Conservation (phyloP, 2,329 filamentous ascomycete species). For the Trichoderma sp. region DNA sequence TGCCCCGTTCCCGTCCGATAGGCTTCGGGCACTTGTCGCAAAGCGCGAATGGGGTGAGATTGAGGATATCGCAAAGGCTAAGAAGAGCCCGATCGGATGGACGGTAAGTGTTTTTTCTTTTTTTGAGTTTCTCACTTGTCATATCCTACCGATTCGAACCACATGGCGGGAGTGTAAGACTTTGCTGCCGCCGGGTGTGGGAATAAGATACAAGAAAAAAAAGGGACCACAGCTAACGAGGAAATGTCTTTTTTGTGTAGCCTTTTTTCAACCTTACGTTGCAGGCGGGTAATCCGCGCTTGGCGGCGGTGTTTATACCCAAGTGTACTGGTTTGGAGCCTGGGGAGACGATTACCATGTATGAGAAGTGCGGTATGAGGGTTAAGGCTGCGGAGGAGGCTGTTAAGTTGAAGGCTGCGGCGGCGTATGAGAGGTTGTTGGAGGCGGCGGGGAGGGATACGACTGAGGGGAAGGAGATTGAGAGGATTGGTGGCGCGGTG, state of each 20-base stretch:
- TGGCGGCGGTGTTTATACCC: constrained; percentile 79
- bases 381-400: constrained; percentile 91
- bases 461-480: constrained; percentile 71
- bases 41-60: constrained; percentile 91
- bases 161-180: not conserved
- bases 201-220: not conserved
- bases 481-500: constrained; percentile 65
- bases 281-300: constrained; percentile 82
- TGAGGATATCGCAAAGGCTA: constrained; percentile 74
- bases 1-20: constrained; percentile 30
- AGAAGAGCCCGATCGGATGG: constrained; percentile 94
- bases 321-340: constrained; percentile 75
- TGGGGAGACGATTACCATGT: constrained; percentile 80
- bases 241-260: constrained; percentile 39
- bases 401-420: constrained; percentile 73
- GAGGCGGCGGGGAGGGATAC: constrained; percentile 69
- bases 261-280: constrained; percentile 90
- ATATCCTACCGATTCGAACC: not conserved
- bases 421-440: constrained; percentile 69
- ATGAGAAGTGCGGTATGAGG: constrained; percentile 89
- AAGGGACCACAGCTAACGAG: not conserved
- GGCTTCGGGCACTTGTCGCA: constrained; percentile 81
- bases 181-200: not conserved
- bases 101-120: constrained; percentile 59
- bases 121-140: not conserved